Percentiles rank a stretch among this genome's conserved stretches.
Evolutionary conservation across 148 eudicot genomes (phyloP).

Genomic region (Selenicereus undatus): DNA sequence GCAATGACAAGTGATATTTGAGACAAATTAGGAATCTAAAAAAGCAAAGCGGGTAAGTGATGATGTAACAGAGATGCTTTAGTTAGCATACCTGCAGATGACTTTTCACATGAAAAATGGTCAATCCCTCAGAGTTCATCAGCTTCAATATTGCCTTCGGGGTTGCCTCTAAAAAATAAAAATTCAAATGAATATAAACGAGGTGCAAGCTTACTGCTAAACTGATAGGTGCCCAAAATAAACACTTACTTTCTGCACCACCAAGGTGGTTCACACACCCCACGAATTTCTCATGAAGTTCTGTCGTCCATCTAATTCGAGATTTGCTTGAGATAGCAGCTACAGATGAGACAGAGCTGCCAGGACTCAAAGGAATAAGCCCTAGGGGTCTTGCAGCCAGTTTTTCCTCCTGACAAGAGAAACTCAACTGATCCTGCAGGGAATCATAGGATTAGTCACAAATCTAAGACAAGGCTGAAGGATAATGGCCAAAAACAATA

Average conservation of each 20-base stretch:
- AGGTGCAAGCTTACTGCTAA: not conserved
- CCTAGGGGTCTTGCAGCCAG: conserved; percentile 17
- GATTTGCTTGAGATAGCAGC: conserved; percentile 44
- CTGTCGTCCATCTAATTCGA: conserved; percentile 80
- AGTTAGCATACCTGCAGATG: conserved; percentile 67
- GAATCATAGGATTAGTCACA: conserved; percentile 22
- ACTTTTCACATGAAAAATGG: conserved; percentile 84
- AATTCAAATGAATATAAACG: conserved; percentile 4
- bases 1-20: conserved; percentile 21
- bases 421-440: conserved; percentile 25
- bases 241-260: conserved; percentile 82
- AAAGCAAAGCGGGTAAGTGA: not conserved
- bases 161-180: conserved; percentile 61
- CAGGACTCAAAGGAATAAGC: conserved; percentile 13
- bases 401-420: conserved; percentile 27
- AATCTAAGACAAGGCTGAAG: conserved; percentile 15
- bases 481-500: not conserved
- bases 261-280: conserved; percentile 70
- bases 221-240: not conserved
- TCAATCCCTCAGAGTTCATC: conserved; percentile 78
- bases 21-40: not conserved
- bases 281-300: conserved; percentile 80
- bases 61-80: not conserved
- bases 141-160: conserved; percentile 86
- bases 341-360: conserved; percentile 30